phyloP scores from a whole-genome alignment of 352 stramenopile genomes.

The Lagenidium sp. region DNA sequence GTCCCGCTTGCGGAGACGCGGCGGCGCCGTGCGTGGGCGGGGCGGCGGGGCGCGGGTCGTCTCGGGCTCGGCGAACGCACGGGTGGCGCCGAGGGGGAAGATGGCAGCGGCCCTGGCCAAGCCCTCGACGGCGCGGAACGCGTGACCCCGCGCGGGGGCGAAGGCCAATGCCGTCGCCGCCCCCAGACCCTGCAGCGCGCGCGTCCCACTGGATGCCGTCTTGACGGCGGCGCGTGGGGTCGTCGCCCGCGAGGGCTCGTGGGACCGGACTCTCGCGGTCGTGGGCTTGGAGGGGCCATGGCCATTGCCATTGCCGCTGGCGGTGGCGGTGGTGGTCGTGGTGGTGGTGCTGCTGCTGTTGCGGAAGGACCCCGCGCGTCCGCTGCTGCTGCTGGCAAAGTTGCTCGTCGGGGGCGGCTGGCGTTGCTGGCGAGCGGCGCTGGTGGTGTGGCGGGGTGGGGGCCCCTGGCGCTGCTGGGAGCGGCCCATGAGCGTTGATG shows the following conservation, averaged over 20 bases:
- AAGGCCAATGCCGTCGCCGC: background rate
- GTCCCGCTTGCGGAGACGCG: constrained; percentile 25
- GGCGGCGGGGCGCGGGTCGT: background rate
- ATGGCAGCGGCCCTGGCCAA: no score
- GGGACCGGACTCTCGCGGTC: no score
- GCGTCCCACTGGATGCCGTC: background rate
- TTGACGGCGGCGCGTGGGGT: background rate
- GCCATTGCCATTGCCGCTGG: background rate
- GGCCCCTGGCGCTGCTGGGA: background rate
- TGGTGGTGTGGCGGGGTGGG: background rate
- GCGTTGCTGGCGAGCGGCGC: background rate
- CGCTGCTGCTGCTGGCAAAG: background rate
- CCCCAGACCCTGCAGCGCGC: background rate
- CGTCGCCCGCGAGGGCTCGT: background rate
- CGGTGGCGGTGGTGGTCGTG: background rate
- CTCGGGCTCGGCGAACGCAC: background rate
- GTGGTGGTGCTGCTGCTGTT: background rate
- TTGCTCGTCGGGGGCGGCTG: background rate
- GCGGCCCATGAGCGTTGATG: background rate
- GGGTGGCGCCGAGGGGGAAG: no score
- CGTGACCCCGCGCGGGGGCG: background rate
- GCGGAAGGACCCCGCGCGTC: background rate
- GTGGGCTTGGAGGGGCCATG: background rate
- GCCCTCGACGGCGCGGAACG: background rate
- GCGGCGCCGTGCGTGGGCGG: constrained; percentile 33